A percentile compares a stretch with the other conserved stretches of the same genome.
Evolutionary conservation across 2,329 filamentous ascomycete genomes (phyloP).

Genomic region (Fusarium newnesense): DNA sequence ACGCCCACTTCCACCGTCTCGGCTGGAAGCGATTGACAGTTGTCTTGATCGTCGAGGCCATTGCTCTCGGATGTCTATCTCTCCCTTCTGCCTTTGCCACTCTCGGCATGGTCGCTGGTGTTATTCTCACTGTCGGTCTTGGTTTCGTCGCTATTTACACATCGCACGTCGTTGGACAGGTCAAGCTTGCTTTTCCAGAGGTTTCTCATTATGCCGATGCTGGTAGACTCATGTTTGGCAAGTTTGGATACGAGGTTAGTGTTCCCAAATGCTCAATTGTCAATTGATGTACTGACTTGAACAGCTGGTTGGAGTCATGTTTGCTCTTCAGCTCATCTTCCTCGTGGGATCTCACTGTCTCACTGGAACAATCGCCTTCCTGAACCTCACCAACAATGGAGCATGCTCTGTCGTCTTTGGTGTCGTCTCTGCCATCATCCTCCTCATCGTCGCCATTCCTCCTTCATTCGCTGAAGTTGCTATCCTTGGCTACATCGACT

Average conservation of each 20-base stretch:
- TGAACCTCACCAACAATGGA: conserved; percentile 68
- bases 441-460: conserved; percentile 58
- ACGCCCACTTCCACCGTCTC: conserved; percentile 62
- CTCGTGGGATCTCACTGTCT: conserved; percentile 78
- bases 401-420: conserved; percentile 58
- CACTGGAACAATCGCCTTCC: conserved; percentile 76
- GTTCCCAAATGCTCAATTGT: neutral
- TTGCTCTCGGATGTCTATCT: conserved; percentile 64
- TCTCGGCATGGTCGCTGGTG: conserved; percentile 64
- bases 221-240: conserved; percentile 69
- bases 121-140: conserved; percentile 54
- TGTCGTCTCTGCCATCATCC: conserved; percentile 57
- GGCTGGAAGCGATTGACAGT: conserved; percentile 68
- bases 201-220: conserved; percentile 76
- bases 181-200: conserved; percentile 63
- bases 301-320: conserved; percentile 66
- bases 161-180: conserved; percentile 58
- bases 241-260: conserved; percentile 63
- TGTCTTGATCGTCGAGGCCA: conserved; percentile 66
- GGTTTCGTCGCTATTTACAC: conserved; percentile 61
- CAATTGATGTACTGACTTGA: neutral
- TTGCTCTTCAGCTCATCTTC: conserved; percentile 73
- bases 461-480: conserved; percentile 61
- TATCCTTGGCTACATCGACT: conserved; percentile 64
- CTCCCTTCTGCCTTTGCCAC: conserved; percentile 63